Evolutionary conservation across 768 basidiomycete species (phyloP).

Genomic region (Filobasidium wieringae): DNA sequence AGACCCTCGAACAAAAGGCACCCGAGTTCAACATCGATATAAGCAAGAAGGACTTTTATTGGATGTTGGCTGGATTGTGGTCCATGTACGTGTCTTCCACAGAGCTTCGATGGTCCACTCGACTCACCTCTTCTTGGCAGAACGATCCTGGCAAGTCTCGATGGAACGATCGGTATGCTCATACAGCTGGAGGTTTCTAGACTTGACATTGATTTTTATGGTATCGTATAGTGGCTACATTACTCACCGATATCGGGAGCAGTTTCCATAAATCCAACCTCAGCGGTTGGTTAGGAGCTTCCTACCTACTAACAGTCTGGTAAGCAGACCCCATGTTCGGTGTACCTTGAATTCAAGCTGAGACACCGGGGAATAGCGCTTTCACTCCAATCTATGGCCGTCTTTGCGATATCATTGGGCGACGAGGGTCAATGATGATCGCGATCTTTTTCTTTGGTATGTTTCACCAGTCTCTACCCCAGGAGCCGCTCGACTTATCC

Average conservation of each 20-base stretch:
- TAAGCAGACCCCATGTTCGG: neutral
- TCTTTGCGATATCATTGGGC: conserved; percentile 40
- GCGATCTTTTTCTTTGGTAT: conserved; percentile 68
- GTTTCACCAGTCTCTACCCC: no score
- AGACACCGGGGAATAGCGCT: conserved; percentile 1
- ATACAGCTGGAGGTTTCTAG: neutral
- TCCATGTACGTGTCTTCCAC: neutral
- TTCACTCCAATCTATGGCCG: conserved; percentile 56
- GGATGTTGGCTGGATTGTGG: conserved; percentile 7
- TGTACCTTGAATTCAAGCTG: neutral
- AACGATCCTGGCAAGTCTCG: conserved; percentile 4
- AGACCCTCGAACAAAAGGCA: neutral
- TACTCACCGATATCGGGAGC: conserved; percentile 12
- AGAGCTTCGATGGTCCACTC: neutral
- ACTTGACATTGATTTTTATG: neutral
- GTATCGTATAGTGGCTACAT: conserved; percentile 7
- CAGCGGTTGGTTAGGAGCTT: conserved; percentile 31
- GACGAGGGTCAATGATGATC: conserved; percentile 75
- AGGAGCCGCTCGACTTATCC: no score
- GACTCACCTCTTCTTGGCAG: neutral
- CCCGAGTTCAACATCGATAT: conserved; percentile 11
- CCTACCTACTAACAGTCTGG: conserved; percentile 29
- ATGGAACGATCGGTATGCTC: conserved; percentile 6
- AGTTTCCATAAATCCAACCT: conserved; percentile 21
- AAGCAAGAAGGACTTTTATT: conserved; percentile 6